Evolutionary conservation across 805 yeast species (phyloP), one percentile per base, ranked within the genome.

Genomic region (Metschnikowia lachancei): DNA sequence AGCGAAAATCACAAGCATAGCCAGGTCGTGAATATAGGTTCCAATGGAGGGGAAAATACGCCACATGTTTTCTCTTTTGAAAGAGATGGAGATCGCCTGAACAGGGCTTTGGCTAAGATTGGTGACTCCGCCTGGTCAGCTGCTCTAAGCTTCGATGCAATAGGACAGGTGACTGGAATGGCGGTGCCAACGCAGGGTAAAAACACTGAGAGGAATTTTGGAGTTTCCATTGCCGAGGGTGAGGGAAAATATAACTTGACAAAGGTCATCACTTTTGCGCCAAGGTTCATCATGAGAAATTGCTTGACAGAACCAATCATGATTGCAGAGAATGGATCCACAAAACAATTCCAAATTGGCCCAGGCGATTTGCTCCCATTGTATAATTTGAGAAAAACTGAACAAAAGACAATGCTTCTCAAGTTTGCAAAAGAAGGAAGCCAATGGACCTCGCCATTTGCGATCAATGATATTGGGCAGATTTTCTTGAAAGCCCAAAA

Each of bases 61-160:
- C 96, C 97, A 0, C 78, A 77, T 47, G 81, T 94, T 87, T 91
- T 94, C 69, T 92, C 99, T 0, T 92, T 88, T 59, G 84, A 80
- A 19, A 70, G 69, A 12, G 77, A 75, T 29, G 67, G 66, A 10
- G 83, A 80, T 41, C 76, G 82, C 22, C 77, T 74, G 35, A 83
- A 85, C 56, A 72, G 95, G 47, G 95, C 91, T 0, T 58, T 76
- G 20, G 57, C 91, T 6, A 76, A 77, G 49, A 74, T 87, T 17
- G 85, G 78, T 0, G 87, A 85, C 45, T 84, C 96, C 0, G 72
- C 74, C 6, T 78, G 87, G 78, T 85, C 96, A 53, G 62, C 71
- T 1, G 87, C 88, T 1, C 70, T 88, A 39, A 83, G 95, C 61
- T 82, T 94, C 57, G 97, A 91, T 60, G 95, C 96, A 3, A 77